Percentiles rank a stretch among this genome's conserved stretches.
Evolutionary conservation across 2,329 filamentous ascomycete genomes (phyloP).

Genomic region (Alternaria burnsii): DNA sequence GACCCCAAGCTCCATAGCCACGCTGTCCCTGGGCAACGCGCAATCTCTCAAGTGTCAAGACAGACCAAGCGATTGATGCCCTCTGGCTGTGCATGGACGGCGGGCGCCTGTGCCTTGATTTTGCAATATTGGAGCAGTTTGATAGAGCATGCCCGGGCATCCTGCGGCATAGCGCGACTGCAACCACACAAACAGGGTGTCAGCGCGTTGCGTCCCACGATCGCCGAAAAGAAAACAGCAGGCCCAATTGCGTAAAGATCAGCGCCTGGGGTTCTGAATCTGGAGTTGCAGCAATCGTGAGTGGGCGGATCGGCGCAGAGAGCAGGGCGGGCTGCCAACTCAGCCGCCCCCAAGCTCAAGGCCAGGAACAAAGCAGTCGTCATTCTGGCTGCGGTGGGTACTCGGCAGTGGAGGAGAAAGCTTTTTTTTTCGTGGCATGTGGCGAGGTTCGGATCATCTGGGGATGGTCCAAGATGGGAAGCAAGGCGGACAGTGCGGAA

Average conservation of each 20-base stretch:
- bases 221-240: constrained; percentile 18
- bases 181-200: constrained; percentile 7
- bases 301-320: constrained; percentile 10
- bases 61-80: neutral
- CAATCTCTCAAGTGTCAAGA: neutral
- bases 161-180: neutral
- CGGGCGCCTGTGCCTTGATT: neutral
- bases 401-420: constrained; percentile 10
- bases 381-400: constrained; percentile 8
- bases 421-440: constrained; percentile 15
- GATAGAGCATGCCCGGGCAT: too few relatives aligned
- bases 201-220: constrained; percentile 15
- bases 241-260: constrained; percentile 32
- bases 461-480: constrained; percentile 1
- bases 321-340: constrained; percentile 12
- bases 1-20: constrained; percentile 2
- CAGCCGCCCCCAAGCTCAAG: constrained; percentile 7
- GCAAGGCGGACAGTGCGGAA: constrained; percentile 10
- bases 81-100: neutral
- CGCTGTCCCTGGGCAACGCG: constrained; percentile 8
- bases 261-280: constrained; percentile 27
- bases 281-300: constrained; percentile 15
- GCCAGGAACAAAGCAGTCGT: constrained; percentile 15
- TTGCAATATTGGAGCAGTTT: neutral
- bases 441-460: constrained; percentile 8